Base-by-base conservation (phyloP, 345 rosid species). In the Durio zibethinus region DNA sequence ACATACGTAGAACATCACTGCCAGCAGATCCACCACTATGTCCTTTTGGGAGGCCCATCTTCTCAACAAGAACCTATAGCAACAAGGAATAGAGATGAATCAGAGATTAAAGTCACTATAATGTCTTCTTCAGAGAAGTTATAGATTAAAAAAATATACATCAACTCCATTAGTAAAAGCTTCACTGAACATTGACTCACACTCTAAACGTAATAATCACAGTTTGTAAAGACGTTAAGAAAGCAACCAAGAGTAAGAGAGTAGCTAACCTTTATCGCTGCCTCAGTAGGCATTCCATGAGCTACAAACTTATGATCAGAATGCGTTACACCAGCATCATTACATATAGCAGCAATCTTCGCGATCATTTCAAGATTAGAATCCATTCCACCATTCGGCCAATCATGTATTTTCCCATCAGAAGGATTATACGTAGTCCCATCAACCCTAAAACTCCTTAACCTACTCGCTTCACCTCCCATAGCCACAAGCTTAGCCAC, bases 281-380 rank as follows among this genome's bases (percentile, higher is more conserved):
- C 96, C 76, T 91, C 93, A n/a, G 96, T 91, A 52, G 96, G 90
- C 87, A 89, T 83, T 56, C 96, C 96, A 70, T 82, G 85, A 70
- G 93, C 83, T 42, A 88, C 75, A 81, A 78, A 88, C 84, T 91
- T 88, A n/a, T 86, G 73, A 40, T 86, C 90, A 38, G 92, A 78
- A 72, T 73, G 84, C 12, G 79, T 84, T 31, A 91, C 79, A 31
- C 80, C 80, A 38, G 95, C 91, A 80, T 91, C 95, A 72, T 91
- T 91, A 80, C 95, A 91, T 21, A 87, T 54, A 3, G 92, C 86
- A 23, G 92, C 88, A 35, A 89, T 80, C 86, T 88, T 87, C 23
- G 93, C 93, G 38, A 89, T 86, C 82, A 79, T 89, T 83, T 89
- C 84, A 80, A 89, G 92, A 84, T 89, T 89, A 80, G 86, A 76